Evolutionary conservation across 2,329 filamentous ascomycete genomes (phyloP), one percentile per base, ranked within the genome.

Genomic region (Fusarium sp.): DNA sequence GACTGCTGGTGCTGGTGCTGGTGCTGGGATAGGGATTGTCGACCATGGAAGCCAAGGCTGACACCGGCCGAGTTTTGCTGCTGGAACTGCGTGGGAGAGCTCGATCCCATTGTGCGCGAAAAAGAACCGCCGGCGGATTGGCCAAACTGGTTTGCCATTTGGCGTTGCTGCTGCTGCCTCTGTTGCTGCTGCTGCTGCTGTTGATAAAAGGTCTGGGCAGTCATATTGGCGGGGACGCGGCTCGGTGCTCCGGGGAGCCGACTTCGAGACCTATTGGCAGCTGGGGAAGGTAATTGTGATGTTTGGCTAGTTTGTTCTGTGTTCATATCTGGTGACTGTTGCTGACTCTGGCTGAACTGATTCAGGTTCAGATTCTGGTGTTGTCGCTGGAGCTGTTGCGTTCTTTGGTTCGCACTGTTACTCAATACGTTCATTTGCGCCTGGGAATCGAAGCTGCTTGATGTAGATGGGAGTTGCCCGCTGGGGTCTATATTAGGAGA

Each of bases 371-470:
- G 36, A n/a, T 43, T 41, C 44, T 56, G 61, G 28, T 51, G 62
- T 44, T 74, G 62, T 27, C 56, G 66, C 10, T 47, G 46, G n/a
- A 39, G 44, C 43, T 43, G 50, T 23, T 71, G 73, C 30, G 65
- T 13, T 46, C 39, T 52, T n/a, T 67, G 66, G 13, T 53, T 59
- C 12, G 65, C 37, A 27, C 28, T 48, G 5, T n/a, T 43, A 2
- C 39, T 59, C 12, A 59, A 44, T 31, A 36, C 36, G 28, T 37
- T 57, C 37, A 46, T 52, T 31, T 72, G 54, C 28, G 58, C 34
- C 43, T 68, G 74, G 23, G 62, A 62, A 28, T 71, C 62, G 36
- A 72, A 70, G 44, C 36, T 74, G 28, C 47, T 68, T 18, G 69
- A 54, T 39, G 59, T 18, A 15, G 68, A 65, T 7, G 28, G 34